Evolutionary conservation across 2,329 filamentous ascomycete genomes (phyloP).

Genomic region (Mycocentrospora acerina): DNA sequence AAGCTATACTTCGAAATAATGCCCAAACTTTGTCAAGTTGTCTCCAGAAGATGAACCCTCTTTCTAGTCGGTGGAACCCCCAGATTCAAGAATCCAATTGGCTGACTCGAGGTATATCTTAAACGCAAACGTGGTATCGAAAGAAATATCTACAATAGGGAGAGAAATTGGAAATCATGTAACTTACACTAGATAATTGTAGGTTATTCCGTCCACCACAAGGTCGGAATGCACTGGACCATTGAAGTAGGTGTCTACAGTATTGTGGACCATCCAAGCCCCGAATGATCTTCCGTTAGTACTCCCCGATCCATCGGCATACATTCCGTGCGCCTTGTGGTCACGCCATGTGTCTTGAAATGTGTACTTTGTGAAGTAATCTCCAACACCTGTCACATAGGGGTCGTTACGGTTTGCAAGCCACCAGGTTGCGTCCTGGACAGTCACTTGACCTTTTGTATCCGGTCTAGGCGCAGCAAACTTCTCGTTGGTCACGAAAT

Average conservation of each 20-base stretch:
- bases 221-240: slow-evolving; percentile 63
- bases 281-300: slow-evolving; percentile 57
- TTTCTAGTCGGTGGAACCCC: too few species aligned
- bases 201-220: slow-evolving; percentile 63
- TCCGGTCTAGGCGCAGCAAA: slow-evolving; percentile 57
- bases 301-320: slow-evolving; percentile 53
- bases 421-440: slow-evolving; percentile 66
- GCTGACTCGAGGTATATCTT: too few species aligned
- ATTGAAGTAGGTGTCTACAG: slow-evolving; percentile 61
- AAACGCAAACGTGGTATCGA: too few species aligned
- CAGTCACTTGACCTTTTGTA: slow-evolving; percentile 49
- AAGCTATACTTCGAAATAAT: too few species aligned
- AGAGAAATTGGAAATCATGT: too few species aligned
- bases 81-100: too few species aligned
- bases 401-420: slow-evolving; percentile 53
- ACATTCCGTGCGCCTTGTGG: slow-evolving; percentile 58
- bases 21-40: too few species aligned
- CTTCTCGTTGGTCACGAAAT: slow-evolving; percentile 58
- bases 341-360: slow-evolving; percentile 61
- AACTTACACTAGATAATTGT: slow-evolving; percentile 68
- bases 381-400: slow-evolving; percentile 57
- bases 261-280: slow-evolving; percentile 66
- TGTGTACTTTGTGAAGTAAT: slow-evolving; percentile 68
- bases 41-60: too few species aligned
- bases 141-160: too few species aligned